phyloP scores from a whole-genome alignment of 441 rosid genomes.

The Arabidopsis hybrid region DNA sequence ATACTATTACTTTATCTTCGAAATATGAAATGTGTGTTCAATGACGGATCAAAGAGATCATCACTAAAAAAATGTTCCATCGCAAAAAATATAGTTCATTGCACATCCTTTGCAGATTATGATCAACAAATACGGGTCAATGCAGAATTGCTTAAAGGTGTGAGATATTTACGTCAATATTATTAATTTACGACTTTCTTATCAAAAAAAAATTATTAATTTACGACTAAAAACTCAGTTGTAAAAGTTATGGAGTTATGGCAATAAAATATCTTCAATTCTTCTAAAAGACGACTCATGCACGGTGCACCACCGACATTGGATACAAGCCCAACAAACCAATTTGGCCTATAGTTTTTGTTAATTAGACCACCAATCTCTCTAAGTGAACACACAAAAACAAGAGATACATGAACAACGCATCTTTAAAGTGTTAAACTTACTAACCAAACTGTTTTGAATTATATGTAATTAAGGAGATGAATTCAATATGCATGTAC shows the following conservation, averaged over 20 bases:
- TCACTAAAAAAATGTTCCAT: not conserved
- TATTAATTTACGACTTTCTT: too few relatives aligned
- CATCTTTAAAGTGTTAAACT: not conserved
- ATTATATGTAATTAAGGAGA: not conserved
- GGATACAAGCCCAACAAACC: constrained; percentile 23
- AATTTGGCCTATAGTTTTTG: not conserved
- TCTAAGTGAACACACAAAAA: not conserved
- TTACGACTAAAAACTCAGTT: not conserved
- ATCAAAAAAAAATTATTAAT: too few relatives aligned
- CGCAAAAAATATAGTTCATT: not conserved
- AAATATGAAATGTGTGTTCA: not conserved
- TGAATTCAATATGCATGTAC: not conserved
- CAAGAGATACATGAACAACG: not conserved
- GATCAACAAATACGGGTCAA: not conserved
- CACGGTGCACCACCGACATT: not conserved
- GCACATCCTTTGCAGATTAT: not conserved
- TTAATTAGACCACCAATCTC: not conserved
- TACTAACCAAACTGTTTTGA: not conserved
- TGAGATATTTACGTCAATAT: too few relatives aligned
- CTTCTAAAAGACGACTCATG: not conserved
- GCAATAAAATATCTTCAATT: not conserved
- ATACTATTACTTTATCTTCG: constrained; percentile 40
- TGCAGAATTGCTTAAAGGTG: not conserved
- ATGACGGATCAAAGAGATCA: not conserved
- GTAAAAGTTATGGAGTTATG: not conserved